Base-by-base conservation (phyloP, 495 filamentous ascomycete genomes). In the Lindgomyces ingoldianus region DNA sequence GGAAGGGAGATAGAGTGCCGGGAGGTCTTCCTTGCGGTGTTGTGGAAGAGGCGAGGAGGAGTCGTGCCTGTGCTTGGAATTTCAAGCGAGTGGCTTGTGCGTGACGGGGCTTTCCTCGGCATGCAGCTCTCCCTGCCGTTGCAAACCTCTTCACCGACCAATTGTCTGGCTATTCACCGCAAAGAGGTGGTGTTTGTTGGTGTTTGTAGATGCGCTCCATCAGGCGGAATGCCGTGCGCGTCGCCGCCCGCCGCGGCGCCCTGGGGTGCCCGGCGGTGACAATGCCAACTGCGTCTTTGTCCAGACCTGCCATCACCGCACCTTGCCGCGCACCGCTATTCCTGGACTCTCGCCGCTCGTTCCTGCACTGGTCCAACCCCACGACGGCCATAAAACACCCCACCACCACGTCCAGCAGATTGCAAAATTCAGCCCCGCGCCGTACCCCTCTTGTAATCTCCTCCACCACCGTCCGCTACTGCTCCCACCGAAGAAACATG, bases 401-500 rank as follows among this genome's bases (percentile, higher is more conserved):
- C 59, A 52, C 44, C 52, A 16, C 16, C 26, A 19, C 33, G 3
- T 9, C 24, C 22, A 11, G 24, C 19, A 24, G 12, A 14, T 46
- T 19, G 51, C 46, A 57, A 55, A 24, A 46, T 39, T 47, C 49
- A 11, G 26, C 60, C 60, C 60, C 52, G n/a, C 60, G 51, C n/a
- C 59, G 49, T 4, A 19, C n/a, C 27, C 58, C 26, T 29, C 25
- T 9, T 44, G 39, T 18, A 45, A 12, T 29, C 53, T 11, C 56
- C 46, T n/a, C 58, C 47, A 49, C 36, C 49, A 18, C 45, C 36
- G 45, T 57, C 25, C 59, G 68, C 27, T 26, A 71, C 64, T 81
- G 79, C 70, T 81, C 79, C 50, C 71, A 79, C 56, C 75, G 70
- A 55, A 39, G 75, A 62, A 76, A 62, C 67, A 80, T 80, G 79